Evolutionary conservation across 2,329 filamentous ascomycete species (phyloP).

Genomic region (Fusarium pseudonygamai): DNA sequence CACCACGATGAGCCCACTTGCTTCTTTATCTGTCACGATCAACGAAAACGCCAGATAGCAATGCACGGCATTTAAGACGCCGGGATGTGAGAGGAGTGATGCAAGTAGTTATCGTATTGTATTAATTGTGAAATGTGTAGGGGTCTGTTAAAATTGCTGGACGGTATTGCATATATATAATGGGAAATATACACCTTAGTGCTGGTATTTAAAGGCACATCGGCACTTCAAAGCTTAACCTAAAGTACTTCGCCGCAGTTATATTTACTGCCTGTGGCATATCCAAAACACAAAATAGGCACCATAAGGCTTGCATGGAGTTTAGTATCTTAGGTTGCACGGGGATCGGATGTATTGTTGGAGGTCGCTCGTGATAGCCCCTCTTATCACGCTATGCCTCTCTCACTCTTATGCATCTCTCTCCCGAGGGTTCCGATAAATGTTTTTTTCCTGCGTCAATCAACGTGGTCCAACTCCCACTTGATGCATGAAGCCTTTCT

Average conservation of each 20-base stretch:
- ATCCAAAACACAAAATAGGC: fast-evolving
- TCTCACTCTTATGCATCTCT: neutral
- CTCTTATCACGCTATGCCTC: neutral
- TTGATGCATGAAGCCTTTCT: neutral
- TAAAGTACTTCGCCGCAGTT: no score
- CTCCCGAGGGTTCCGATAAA: neutral
- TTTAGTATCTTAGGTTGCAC: no score
- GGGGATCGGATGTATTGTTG: neutral
- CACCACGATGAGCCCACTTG: neutral
- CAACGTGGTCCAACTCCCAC: neutral
- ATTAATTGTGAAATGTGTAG: fast-evolving
- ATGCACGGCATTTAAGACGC: fast-evolving
- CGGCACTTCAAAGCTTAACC: no score
- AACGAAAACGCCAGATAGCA: neutral
- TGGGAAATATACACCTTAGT: no score
- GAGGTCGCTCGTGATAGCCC: neutral
- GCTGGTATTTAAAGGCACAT: no score
- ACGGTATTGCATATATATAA: no score
- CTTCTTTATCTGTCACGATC: neutral
- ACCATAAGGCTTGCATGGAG: neutral
- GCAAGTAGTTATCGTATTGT: fast-evolving
- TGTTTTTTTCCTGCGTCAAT: neutral
- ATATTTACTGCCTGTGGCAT: fast-evolving
- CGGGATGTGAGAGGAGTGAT: neutral
- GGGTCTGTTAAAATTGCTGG: fast-evolving